Base-by-base conservation (phyloP, 768 basidiomycete genomes). In the Collybia sp. region DNA sequence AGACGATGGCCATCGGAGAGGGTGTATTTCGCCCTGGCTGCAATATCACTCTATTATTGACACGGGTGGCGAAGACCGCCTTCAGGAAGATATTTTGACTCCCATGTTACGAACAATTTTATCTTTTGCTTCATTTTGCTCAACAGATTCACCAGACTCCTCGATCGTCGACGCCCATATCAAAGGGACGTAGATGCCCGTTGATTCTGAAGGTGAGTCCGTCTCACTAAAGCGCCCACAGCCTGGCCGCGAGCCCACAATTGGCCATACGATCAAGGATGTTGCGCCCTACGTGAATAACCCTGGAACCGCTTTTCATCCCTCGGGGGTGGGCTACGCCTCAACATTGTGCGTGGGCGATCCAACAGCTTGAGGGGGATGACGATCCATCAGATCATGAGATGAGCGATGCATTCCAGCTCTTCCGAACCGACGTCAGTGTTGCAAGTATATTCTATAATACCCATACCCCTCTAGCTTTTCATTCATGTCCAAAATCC, bases 31-130 rank as follows among this genome's bases (percentile, higher is more conserved):
- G 34, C 12, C 49, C 54, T 43, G 41, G 51, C 18, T 13, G 13
- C 13, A 30, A 50, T 43, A 12, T 6, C 5, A 46, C 42, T 19
- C 48, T 19, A 25, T 25, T 25, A 25, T 25, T 25, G 25, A 25
- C 8, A 8, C 8, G 25, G 56, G 54, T 25, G 51, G 58, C 47
- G 52, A 32, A 31, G 49, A 58, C 9, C 54, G 56, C 12, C 54
- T 54, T 9, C 50, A 58, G 0, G 18, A 25, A 25, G 25, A 25
- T 25, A 3, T 8, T 3, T 4, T 25, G 8, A 25, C 4, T 8
- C 25, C 25, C 3, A 8, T 25, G 25, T 3, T 25, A 57, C 45
- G 52, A 60, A 37, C 43, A 54, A 39, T 25, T 25, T 25, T 8
- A 25, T 25, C 25, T 25, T 8, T 8, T 25, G 25, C 25, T 25